Evolutionary conservation across 2,329 filamentous ascomycete species (phyloP).

Genomic region (Tolypocladium nubicola): DNA sequence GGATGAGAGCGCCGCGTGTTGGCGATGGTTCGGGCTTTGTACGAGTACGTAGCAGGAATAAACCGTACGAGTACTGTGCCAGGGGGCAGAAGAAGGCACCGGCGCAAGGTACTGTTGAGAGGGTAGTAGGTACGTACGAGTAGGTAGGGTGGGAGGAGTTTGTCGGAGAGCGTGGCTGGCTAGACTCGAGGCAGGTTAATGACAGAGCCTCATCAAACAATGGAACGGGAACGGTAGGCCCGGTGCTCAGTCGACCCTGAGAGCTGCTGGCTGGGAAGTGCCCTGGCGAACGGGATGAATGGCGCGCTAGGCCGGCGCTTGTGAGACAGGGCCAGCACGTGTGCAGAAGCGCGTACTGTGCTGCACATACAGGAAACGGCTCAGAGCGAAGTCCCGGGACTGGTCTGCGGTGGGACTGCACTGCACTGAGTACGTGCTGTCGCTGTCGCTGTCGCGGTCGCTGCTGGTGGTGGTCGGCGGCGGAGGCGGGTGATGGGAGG

Average conservation of each 20-base stretch:
- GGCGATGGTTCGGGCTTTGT: neutral
- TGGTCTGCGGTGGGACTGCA: neutral
- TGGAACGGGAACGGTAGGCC: neutral
- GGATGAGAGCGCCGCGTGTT: conserved; percentile 1
- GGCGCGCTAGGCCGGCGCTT: neutral
- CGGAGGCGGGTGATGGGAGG: neutral
- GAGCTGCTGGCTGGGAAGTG: neutral
- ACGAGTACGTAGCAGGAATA: neutral
- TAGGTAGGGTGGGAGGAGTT: neutral
- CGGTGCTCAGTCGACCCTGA: neutral
- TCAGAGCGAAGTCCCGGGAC: neutral
- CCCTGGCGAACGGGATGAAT: neutral
- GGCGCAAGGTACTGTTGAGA: neutral
- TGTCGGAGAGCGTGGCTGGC: neutral
- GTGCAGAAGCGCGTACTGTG: neutral
- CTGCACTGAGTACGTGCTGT: neutral
- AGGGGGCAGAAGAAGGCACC: neutral
- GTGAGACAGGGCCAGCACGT: neutral
- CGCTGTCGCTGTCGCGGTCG: neutral
- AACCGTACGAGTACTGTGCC: neutral
- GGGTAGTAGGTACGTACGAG: neutral
- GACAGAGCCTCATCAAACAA: neutral
- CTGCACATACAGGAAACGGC: neutral
- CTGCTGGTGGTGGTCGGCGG: neutral
- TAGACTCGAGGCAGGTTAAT: neutral